Evolutionary conservation across 176 grass and related monocot species (phyloP).

Genomic region (Musa beccarii): DNA sequence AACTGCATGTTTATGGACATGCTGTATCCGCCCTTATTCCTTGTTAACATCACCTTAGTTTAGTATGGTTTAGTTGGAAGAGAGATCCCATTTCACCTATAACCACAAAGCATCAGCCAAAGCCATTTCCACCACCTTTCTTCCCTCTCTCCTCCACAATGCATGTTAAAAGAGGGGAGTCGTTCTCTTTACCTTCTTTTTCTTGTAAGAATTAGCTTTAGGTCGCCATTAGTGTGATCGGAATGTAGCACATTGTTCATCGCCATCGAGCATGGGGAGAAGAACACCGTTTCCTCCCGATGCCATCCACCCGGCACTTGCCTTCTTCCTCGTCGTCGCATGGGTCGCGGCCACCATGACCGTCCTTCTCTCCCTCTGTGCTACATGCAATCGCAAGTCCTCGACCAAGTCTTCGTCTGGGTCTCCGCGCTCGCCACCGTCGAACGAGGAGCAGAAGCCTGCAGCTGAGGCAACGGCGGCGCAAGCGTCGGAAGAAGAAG

Average conservation of each 20-base stretch:
- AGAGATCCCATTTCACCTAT: slow-evolving; percentile 15
- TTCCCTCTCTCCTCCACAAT: slow-evolving; percentile 10
- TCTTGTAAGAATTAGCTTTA: background rate
- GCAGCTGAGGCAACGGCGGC: background rate
- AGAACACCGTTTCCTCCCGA: slow-evolving; percentile 22
- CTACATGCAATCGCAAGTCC: slow-evolving; percentile 53
- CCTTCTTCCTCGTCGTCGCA: slow-evolving; percentile 38
- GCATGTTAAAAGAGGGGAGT: background rate
- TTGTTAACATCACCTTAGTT: slow-evolving; percentile 27
- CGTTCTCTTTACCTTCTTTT: too few relatives aligned
- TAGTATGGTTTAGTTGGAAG: slow-evolving; percentile 41
- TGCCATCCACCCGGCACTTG: slow-evolving; percentile 25
- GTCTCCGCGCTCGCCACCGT: background rate
- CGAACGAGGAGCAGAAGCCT: background rate
- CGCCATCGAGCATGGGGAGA: slow-evolving; percentile 40
- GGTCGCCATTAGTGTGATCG: background rate
- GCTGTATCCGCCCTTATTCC: too few relatives aligned
- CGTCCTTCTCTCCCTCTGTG: slow-evolving; percentile 60
- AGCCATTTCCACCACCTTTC: slow-evolving; percentile 12
- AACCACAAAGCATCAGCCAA: slow-evolving; percentile 24
- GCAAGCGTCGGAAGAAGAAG: background rate
- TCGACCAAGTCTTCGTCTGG: background rate
- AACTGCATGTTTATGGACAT: too few relatives aligned
- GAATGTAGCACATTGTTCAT: background rate
- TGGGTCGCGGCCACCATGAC: slow-evolving; percentile 42